Conservation (phyloP, 768 basidiomycete species). For the Amanita pseudoporphyria region DNA sequence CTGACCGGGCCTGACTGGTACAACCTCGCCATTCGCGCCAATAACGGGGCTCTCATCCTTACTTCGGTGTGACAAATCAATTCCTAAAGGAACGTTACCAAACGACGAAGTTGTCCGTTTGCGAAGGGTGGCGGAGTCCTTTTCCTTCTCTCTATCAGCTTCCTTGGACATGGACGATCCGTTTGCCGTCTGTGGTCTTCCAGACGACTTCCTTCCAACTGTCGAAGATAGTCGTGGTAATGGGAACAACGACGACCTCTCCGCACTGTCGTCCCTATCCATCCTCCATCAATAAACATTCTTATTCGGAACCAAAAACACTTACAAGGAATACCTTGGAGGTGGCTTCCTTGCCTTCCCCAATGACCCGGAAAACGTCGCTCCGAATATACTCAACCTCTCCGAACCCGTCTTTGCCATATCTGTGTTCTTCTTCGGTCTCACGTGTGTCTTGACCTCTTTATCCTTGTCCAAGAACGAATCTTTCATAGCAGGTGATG, state of each 20-base stretch:
- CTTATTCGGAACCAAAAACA: conserved; percentile 5
- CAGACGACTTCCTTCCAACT: conserved; percentile 32
- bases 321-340: conserved; percentile 60
- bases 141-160: conserved; percentile 9
- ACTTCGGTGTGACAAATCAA: no score
- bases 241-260: conserved; percentile 39
- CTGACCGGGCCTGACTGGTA: conserved; percentile 42
- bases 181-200: conserved; percentile 28
- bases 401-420: conserved; percentile 35
- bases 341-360: conserved; percentile 74
- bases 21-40: conserved; percentile 4
- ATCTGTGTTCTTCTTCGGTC: conserved; percentile 44
- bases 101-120: conserved; percentile 38
- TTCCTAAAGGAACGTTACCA: conserved; percentile 19
- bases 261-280: conserved; percentile 24
- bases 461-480: conserved; percentile 25
- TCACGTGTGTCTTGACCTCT: conserved; percentile 25
- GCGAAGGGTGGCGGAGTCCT: conserved; percentile 29
- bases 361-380: conserved; percentile 46
- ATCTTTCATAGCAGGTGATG: conserved; percentile 9
- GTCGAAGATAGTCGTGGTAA: conserved; percentile 38
- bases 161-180: conserved; percentile 15
- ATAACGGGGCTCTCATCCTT: conserved; percentile 4
- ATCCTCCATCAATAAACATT: conserved; percentile 1
- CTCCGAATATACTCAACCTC: conserved; percentile 79